These are phyloP conservation scores for Acacia pycnantha DNA, from an alignment of 331 rosid species.

Conservation along the genomic window DNA sequence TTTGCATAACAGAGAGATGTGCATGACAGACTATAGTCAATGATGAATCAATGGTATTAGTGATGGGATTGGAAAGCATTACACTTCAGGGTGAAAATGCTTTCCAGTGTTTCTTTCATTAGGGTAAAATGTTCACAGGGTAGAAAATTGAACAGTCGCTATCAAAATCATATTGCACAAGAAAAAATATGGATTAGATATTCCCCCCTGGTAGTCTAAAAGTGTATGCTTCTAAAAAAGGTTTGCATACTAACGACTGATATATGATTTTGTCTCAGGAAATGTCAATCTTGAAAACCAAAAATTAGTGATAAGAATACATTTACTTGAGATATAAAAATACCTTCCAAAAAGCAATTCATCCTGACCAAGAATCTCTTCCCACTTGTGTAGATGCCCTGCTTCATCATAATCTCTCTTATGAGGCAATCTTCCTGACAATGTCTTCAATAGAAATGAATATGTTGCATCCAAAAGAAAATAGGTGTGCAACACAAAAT, in stretches of 20 bases:
- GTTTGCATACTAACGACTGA: neutral
- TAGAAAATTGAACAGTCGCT: too few relatives aligned
- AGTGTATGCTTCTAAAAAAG: neutral
- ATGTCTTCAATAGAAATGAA: conserved; percentile 51
- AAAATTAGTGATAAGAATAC: neutral
- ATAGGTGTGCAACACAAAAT: conserved; percentile 83
- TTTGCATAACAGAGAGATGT: neutral
- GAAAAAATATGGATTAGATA: neutral
- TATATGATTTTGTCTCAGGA: neutral
- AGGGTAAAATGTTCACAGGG: neutral
- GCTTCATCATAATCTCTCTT: conserved; percentile 38
- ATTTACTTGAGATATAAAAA: conserved; percentile 10
- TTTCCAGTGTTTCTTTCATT: neutral
- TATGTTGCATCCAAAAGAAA: conserved; percentile 88
- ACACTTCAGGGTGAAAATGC: neutral
- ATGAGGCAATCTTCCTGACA: conserved; percentile 42
- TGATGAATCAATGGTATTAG: neutral
- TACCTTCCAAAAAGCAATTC: conserved; percentile 63
- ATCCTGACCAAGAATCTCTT: conserved; percentile 46
- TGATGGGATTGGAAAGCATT: neutral
- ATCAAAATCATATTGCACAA: neutral
- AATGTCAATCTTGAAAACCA: neutral
- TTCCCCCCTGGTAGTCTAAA: neutral
- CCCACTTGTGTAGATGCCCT: conserved; percentile 48
- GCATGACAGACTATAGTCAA: neutral